Conservation (phyloP, 768 basidiomycete genomes). For the Auricularia sp. region DNA sequence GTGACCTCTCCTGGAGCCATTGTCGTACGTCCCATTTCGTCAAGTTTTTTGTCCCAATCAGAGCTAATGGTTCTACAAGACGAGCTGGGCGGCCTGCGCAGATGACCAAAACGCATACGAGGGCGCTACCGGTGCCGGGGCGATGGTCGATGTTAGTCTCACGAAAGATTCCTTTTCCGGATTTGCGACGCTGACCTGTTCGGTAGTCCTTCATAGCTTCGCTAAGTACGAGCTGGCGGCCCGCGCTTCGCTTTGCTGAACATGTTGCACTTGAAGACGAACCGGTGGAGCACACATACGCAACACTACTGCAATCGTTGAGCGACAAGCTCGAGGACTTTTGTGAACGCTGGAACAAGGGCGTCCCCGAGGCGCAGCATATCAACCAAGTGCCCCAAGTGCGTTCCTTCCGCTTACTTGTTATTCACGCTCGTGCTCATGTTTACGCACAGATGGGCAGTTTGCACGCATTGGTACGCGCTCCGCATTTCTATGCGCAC, state of each 20-base stretch:
- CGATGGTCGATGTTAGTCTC: slow-evolving; percentile 13
- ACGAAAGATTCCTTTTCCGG: neutral
- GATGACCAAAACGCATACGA: slow-evolving; percentile 14
- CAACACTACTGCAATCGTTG: neutral
- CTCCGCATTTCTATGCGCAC: neutral
- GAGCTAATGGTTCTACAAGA: slow-evolving; percentile 4
- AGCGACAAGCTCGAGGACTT: neutral
- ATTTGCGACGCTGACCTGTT: neutral
- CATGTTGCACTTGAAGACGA: neutral
- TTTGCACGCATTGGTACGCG: neutral
- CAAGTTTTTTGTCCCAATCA: neutral
- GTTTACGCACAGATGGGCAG: neutral
- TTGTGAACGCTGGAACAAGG: neutral
- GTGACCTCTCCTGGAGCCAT: neutral
- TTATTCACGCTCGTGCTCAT: too few species aligned
- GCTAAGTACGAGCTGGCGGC: neutral
- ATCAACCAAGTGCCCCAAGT: neutral
- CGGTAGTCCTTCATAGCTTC: slow-evolving; percentile 12
- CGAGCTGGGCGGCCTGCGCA: slow-evolving; percentile 15
- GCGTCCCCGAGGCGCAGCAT: neutral
- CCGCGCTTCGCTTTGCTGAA: neutral
- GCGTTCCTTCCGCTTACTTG: too few species aligned
- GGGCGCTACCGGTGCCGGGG: slow-evolving; percentile 7
- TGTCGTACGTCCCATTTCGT: neutral
- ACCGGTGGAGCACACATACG: neutral